Base-by-base conservation (phyloP, 331 rosid genomes). In the Pyrus hybrid region DNA sequence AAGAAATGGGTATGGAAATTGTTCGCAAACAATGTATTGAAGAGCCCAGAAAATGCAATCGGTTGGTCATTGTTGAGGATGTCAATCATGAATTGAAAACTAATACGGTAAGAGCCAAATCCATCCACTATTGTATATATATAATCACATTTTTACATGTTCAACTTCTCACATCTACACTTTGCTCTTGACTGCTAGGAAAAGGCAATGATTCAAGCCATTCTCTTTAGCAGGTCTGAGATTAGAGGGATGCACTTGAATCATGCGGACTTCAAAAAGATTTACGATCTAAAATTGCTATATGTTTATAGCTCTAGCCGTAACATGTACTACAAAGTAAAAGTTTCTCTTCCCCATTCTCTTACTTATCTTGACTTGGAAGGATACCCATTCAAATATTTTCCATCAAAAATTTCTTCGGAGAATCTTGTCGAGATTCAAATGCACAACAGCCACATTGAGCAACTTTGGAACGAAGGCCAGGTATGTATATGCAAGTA, bases 211-310 rank as follows among this genome's bases (percentile, higher is more conserved):
- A 29, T 67, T 67, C 18, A 23, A 67, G 51, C 20, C 9, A 13
- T 68, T 21, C 8, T 60, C 20, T 23, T 87, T 1, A 63, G 82
- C 71, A 16, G 43, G 21, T 3, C 26, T 43, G 5, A 28, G 26
- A 49, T 37, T 13, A 21, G n/a, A 61, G 35, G 70, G 22, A 64
- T 70, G 51, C 2, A 71, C 41, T 64, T 85, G 35, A 37, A 43
- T 64, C 28, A 57, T 13, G 6, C 62, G 21, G 70, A 77, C 25
- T 85, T 88, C 56, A 32, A 61, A 30, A 30, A 14, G 45, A 79
- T 81, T 83, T 18, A n/a, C 5, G 22, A 22, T 13, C 76, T 87
- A 2, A 85, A 77, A 41, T 22, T 88, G 76, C 81, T 88, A 13
- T 70, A 70, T 8, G 25, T 88, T 21, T n/a, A 77, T 29, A 29